Evolutionary conservation across 805 yeast genomes (phyloP), one percentile per base, ranked within the genome.

Genomic region (Yarrowia sp.): DNA sequence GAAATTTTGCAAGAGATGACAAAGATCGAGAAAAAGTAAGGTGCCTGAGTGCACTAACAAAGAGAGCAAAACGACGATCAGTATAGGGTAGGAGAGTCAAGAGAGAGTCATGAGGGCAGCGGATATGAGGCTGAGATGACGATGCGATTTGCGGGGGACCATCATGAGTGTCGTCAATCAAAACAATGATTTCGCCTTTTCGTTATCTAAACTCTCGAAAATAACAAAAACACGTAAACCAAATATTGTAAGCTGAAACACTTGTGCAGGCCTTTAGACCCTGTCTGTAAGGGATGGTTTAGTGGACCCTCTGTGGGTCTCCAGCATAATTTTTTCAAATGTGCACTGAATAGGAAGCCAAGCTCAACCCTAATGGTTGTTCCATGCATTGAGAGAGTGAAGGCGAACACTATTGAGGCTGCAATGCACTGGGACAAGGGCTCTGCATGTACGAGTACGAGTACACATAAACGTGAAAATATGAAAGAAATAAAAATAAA

Each of bases 371-470:
- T 21, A 32, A 14, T 3, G 17, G 2, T 40, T 21, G 21, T 49
- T 49, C 56, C 56, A 33, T 49, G 56, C 56, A 40, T 49, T 49
- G 56, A 16, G 30, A 49, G 56, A 49, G 56, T 49, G 56, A 40
- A 49, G 56, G 56, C 28, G 19, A 49, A 33, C 5, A 3, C 19
- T 32, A 33, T 19, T 8, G 4, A n/a, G 1, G 19, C 5, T 30
- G 56, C 19, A 38, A 19, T 32, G 56, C 56, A 49, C 19, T 24
- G 14, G 7, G 16, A 30, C 36, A 19, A 22, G 48, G 30, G 36
- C 36, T 36, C 30, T 32, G 28, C 40, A 21, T 48, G 26, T 22
- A 24, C n/a, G n/a, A n/a, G n/a, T n/a, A n/a, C n/a, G n/a, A n/a
- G n/a, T 5, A 24, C 48, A 22, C 48, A 4, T n/a, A 35, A 49